A percentile compares a stretch with the other conserved stretches of the same genome.
phyloP scores from a whole-genome alignment of 306 rosid species.

The Quercus rubra region DNA sequence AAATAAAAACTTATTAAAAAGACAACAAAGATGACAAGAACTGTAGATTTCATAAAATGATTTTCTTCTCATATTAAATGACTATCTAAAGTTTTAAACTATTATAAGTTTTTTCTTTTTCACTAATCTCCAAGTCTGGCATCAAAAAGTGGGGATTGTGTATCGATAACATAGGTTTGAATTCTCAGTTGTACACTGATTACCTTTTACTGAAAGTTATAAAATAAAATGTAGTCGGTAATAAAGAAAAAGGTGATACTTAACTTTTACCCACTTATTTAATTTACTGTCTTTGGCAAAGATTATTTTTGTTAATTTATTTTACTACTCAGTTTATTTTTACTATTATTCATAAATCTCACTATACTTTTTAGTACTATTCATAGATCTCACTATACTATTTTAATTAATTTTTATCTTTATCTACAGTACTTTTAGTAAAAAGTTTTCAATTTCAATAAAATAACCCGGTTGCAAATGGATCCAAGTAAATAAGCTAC shows the following conservation, averaged over 20 bases:
- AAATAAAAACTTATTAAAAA: too few species aligned
- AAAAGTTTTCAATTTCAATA: too few species aligned
- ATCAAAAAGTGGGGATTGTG: neutral
- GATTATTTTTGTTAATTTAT: rapidly evolving
- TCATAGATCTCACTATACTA: rapidly evolving
- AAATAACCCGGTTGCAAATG: rapidly evolving
- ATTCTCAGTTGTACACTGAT: neutral
- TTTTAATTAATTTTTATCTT: rapidly evolving
- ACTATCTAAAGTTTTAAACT: too few species aligned
- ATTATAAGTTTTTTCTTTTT: neutral
- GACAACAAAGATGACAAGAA: neutral
- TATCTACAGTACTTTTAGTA: rapidly evolving
- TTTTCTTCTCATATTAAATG: neutral
- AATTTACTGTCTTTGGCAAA: rapidly evolving
- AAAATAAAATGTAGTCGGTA: too few species aligned
- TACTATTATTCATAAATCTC: rapidly evolving
- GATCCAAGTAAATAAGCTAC: too few species aligned
- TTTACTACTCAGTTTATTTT: too few species aligned
- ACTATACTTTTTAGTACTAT: too few species aligned
- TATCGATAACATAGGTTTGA: neutral
- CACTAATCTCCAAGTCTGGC: neutral
- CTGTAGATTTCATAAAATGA: neutral
- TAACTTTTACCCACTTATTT: too few species aligned
- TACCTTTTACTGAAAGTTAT: too few species aligned
- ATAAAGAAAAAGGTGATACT: too few species aligned